Evolutionary conservation across 2,329 filamentous ascomycete genomes (phyloP).

Genomic region (Harringtonia lauricola): DNA sequence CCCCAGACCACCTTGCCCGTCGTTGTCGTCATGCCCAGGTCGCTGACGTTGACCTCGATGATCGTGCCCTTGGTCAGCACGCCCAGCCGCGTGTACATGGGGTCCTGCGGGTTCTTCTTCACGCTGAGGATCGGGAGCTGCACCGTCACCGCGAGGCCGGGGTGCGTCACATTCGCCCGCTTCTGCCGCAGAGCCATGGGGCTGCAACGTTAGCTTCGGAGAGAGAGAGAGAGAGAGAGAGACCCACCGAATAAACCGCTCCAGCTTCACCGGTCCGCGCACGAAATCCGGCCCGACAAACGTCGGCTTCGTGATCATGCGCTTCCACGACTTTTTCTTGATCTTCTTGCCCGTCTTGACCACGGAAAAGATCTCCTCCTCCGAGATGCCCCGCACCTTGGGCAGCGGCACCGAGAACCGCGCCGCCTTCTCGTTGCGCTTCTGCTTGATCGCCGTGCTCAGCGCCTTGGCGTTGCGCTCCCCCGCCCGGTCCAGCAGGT

Average conservation of each 20-base stretch:
- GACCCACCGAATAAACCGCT: constrained; percentile 36
- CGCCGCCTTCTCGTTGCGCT: constrained; percentile 85
- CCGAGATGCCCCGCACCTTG: constrained; percentile 84
- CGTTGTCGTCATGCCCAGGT: constrained; percentile 82
- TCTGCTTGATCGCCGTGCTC: constrained; percentile 86
- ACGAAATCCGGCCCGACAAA: constrained; percentile 93
- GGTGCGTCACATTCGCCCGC: constrained; percentile 54
- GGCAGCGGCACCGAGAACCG: constrained; percentile 87
- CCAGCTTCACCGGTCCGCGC: constrained; percentile 70
- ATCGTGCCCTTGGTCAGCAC: constrained; percentile 63
- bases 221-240: neutral
- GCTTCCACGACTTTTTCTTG: constrained; percentile 51
- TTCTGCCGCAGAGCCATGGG: constrained; percentile 52
- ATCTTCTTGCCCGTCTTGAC: constrained; percentile 75
- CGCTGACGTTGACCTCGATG: constrained; percentile 86
- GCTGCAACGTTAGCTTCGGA: neutral
- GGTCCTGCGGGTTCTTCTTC: constrained; percentile 75
- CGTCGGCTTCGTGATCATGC: constrained; percentile 66
- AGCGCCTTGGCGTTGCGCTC: constrained; percentile 34
- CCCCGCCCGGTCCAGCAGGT: constrained; percentile 74
- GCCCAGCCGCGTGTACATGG: constrained; percentile 84
- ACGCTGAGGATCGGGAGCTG: constrained; percentile 65
- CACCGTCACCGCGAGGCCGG: constrained; percentile 45
- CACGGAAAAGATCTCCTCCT: constrained; percentile 79
- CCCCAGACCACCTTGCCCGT: constrained; percentile 92